Conservation (phyloP, 2,329 filamentous ascomycete genomes). For the Trichophyton simii region DNA sequence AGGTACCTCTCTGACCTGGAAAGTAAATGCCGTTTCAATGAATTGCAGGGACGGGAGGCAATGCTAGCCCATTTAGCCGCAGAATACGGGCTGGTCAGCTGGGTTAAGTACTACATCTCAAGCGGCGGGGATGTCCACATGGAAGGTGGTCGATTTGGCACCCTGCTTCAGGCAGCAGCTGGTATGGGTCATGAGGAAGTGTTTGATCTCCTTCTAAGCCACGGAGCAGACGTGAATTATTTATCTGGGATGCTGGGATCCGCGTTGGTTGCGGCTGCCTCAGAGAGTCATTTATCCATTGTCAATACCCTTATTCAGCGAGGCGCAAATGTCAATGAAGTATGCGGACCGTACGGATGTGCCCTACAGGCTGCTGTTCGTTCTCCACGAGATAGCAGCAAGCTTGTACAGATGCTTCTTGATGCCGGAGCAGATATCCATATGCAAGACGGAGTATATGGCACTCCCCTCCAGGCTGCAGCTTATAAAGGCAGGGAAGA, state of each 20-base stretch:
- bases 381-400: constrained; percentile 4
- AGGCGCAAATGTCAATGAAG: constrained; percentile 2
- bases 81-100: background rate
- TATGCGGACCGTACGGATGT: background rate
- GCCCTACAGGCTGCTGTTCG: constrained; percentile 4
- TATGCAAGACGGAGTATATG: background rate
- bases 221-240: background rate
- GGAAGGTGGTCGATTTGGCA: background rate
- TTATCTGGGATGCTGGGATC: background rate
- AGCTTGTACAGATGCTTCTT: constrained; percentile 11
- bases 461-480: constrained; percentile 4
- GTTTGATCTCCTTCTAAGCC: background rate
- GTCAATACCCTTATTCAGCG: background rate
- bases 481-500: background rate
- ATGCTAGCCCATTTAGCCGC: background rate
- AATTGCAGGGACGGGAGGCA: background rate
- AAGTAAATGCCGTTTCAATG: background rate
- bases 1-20: background rate
- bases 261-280: background rate
- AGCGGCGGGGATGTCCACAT: background rate
- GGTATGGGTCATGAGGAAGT: constrained; percentile 1
- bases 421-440: constrained; percentile 14
- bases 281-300: background rate
- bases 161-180: background rate
- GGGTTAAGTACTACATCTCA: background rate